A percentile compares a stretch with the other conserved stretches of the same genome.
phyloP scores from a whole-genome alignment of 2,329 filamentous ascomycete species.

The Elsinoe ampelina region DNA sequence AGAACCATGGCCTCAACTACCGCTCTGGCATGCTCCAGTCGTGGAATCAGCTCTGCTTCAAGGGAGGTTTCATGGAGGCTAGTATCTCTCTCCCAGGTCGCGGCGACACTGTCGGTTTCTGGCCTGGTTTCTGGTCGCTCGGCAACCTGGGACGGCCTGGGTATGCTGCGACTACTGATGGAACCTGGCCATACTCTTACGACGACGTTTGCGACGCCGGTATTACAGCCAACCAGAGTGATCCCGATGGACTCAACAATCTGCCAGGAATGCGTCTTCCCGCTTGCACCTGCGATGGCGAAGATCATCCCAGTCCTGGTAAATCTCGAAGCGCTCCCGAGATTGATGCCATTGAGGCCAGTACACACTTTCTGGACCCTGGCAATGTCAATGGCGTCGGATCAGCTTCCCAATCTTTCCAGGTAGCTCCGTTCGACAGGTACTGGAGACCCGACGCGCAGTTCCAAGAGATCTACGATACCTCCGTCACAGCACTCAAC shows the following conservation, averaged over 20 bases:
- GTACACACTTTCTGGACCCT: conserved; percentile 41
- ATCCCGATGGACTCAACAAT: conserved; percentile 33
- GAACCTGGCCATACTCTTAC: conserved; percentile 48
- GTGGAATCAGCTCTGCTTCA: conserved; percentile 48
- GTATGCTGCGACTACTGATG: conserved; percentile 44
- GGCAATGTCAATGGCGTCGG: conserved; percentile 37
- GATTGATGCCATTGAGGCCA: conserved; percentile 41
- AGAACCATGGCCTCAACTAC: conserved; percentile 38
- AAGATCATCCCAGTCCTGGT: conserved; percentile 41
- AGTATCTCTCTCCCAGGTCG: conserved; percentile 45
- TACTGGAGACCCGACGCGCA: conserved; percentile 15
- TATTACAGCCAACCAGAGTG: conserved; percentile 43
- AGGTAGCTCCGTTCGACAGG: conserved; percentile 41
- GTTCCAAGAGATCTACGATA: conserved; percentile 58
- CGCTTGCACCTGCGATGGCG: conserved; percentile 37
- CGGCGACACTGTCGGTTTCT: conserved; percentile 40
- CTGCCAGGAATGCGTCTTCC: conserved; percentile 38
- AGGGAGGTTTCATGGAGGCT: conserved; percentile 45
- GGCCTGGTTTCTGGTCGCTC: conserved; percentile 48
- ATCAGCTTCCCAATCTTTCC: conserved; percentile 41
- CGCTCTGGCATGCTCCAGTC: conserved; percentile 45
- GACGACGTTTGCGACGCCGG: conserved; percentile 38
- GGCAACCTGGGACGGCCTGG: conserved; percentile 46
- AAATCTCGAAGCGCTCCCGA: conserved; percentile 40
- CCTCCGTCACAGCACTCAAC: conserved; percentile 36